These are phyloP conservation scores for Thielaviopsis populi DNA, from an alignment of 2,329 filamentous ascomycete genomes.

Conservation along the genomic window DNA sequence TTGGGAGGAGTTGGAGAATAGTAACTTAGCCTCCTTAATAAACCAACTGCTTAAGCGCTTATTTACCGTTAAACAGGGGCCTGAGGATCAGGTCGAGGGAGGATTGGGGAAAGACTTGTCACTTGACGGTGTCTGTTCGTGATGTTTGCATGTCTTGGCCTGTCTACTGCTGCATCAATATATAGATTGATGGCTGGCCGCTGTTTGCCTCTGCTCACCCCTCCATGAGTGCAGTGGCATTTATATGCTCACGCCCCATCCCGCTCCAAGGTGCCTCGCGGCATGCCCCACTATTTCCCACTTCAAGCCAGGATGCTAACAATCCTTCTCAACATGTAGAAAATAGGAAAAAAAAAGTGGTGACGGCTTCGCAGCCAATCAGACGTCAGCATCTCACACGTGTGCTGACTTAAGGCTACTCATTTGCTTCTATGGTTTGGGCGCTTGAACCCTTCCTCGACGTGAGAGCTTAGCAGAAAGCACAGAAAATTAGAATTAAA, in stretches of 20 bases:
- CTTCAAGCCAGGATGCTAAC: constrained; percentile 1
- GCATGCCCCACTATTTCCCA: not conserved
- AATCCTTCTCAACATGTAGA: not conserved
- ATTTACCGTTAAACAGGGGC: too few relatives aligned
- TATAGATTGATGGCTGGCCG: not conserved
- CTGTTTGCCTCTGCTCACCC: not conserved
- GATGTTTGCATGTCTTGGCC: not conserved
- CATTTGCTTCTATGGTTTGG: not conserved
- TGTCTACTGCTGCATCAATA: not conserved
- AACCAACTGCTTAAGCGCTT: too few relatives aligned
- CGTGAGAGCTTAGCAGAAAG: not conserved
- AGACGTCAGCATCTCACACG: not conserved
- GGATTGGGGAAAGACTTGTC: not conserved
- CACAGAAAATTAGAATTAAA: too few relatives aligned
- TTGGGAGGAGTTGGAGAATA: too few relatives aligned
- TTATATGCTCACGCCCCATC: not conserved
- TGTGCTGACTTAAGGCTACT: not conserved
- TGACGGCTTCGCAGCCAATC: not conserved
- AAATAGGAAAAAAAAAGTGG: not conserved
- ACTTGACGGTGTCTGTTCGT: not conserved
- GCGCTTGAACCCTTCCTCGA: not conserved
- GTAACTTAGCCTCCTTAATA: too few relatives aligned
- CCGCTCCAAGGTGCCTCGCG: not conserved
- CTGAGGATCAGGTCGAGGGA: not conserved
- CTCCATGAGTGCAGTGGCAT: too few relatives aligned